These are phyloP conservation scores for Taphrina communis DNA, from an alignment of 1,139 yeast species.

Conservation along the genomic window DNA sequence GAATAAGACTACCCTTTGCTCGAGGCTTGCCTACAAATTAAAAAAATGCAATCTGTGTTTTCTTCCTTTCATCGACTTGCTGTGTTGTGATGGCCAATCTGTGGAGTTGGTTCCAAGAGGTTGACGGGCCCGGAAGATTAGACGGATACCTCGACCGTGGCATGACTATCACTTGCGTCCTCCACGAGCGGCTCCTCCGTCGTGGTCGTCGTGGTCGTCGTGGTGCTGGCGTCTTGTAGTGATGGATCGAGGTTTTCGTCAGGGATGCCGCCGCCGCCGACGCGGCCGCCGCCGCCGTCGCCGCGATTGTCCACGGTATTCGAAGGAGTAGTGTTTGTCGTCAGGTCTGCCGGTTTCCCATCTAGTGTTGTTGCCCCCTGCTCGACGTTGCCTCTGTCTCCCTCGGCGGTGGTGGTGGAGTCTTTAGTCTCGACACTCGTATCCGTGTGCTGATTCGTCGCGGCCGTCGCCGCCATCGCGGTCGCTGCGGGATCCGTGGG, in stretches of 20 bases:
- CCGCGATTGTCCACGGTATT: not conserved
- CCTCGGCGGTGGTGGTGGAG: too few species aligned
- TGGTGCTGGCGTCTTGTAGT: not conserved
- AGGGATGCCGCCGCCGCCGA: not conserved
- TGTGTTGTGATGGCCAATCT: not conserved
- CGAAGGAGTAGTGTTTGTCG: not conserved
- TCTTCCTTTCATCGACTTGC: not conserved
- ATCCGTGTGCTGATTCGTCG: not conserved
- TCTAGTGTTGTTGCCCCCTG: conserved; percentile 47
- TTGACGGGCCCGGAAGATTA: too few species aligned
- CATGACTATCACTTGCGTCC: too few species aligned
- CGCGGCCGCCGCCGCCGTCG: not conserved
- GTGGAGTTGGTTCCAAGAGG: not conserved
- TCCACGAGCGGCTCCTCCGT: not conserved
- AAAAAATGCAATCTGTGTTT: not conserved
- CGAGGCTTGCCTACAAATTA: not conserved
- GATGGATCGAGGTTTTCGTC: not conserved
- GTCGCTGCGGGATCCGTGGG: not conserved
- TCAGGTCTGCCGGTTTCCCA: conserved; percentile 43
- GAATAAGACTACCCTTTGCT: too few species aligned
- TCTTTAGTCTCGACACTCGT: too few species aligned
- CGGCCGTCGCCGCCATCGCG: not conserved
- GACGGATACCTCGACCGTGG: too few species aligned
- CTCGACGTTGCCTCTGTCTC: not conserved
- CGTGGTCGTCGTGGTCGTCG: conserved; percentile 1